Evolutionary conservation across 2,329 filamentous ascomycete genomes (phyloP), one percentile per base, ranked within the genome.

Genomic region (Stachybotrys echinatus): DNA sequence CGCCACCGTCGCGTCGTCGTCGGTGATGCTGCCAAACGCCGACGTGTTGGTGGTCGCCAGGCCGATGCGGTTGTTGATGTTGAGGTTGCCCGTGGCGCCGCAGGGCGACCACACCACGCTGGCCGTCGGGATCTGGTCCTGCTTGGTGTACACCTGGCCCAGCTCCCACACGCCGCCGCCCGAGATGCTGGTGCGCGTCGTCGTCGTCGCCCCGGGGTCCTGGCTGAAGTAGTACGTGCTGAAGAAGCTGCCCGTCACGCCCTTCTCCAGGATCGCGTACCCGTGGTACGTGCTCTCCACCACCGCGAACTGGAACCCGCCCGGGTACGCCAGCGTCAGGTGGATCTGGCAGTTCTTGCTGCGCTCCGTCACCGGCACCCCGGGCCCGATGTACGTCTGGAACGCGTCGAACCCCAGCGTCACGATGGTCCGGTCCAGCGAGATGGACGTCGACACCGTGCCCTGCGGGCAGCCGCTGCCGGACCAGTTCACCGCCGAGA

Each of bases 221-320:
- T 46, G 44, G 44, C 44, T 46, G 44, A 46, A 46, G 44, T 46
- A 46, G 44, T 46, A 46, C 14, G 44, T 46, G 44, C 44, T 46
- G 44, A 18, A 46, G 44, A 46, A 46, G 44, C 10, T 31, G 23
- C 44, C 44, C 14, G 22, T 46, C 21, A 46, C 23, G 44, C 44
- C 44, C 23, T 37, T 31, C 44, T 46, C 44, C 5, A 46, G 44
- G 23, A 46, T 31, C 14, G 44, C 44, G n/a, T 46, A 46, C 23
- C 44, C 44, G 44, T 46, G 44, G 44, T 46, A 46, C 22, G 44
- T 46, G 44, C 44, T 46, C 44, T 46, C 44, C 5, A 46, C 44
- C 12, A 46, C 23, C n/a, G 44, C 44, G 27, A 46, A 46, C 44
- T 46, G 44, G 44, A 46, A 46, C 12, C 44, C 44, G n/a, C 44